These are phyloP conservation scores for Sarocladium strictum DNA, from an alignment of 2,329 filamentous ascomycete genomes.

Conservation along the genomic window DNA sequence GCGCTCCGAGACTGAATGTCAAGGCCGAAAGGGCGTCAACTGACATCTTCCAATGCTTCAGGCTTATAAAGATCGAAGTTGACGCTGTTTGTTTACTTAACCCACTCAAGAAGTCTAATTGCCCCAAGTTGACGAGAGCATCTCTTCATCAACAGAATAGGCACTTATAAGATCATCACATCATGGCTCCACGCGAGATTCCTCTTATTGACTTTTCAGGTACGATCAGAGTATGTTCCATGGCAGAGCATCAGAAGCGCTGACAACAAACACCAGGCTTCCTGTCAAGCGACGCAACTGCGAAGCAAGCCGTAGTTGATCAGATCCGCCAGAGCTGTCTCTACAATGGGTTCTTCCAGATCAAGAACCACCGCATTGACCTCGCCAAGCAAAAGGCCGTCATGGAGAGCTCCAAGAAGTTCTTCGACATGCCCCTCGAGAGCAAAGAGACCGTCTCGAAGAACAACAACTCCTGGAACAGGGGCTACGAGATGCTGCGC, in stretches of 20 bases:
- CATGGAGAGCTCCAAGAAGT: constrained; percentile 33
- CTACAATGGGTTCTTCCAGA: constrained; percentile 48
- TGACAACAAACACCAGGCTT: constrained; percentile 12
- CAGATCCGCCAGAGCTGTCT: constrained; percentile 35
- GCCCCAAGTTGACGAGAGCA: not conserved
- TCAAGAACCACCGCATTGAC: constrained; percentile 41
- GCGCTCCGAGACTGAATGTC: not conserved
- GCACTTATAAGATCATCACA: not conserved
- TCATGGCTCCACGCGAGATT: constrained; percentile 15
- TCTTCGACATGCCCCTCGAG: constrained; percentile 42
- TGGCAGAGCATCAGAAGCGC: too few relatives aligned
- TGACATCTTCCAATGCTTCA: not conserved
- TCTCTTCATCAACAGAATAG: not conserved
- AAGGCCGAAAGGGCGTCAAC: not conserved
- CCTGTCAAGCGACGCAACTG: constrained; percentile 15
- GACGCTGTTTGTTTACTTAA: not conserved
- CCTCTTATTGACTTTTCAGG: constrained; percentile 24
- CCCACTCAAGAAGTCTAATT: not conserved
- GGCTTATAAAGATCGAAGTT: not conserved
- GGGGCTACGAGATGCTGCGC: constrained; percentile 44
- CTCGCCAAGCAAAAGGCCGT: constrained; percentile 31
- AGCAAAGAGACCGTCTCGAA: constrained; percentile 37
- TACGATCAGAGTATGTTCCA: too few relatives aligned
- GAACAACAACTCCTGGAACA: constrained; percentile 32
- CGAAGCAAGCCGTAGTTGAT: constrained; percentile 24